Conservation (phyloP, 371 early-diverging fungal species). For the Rhizoclosmatium hyalinum region DNA sequence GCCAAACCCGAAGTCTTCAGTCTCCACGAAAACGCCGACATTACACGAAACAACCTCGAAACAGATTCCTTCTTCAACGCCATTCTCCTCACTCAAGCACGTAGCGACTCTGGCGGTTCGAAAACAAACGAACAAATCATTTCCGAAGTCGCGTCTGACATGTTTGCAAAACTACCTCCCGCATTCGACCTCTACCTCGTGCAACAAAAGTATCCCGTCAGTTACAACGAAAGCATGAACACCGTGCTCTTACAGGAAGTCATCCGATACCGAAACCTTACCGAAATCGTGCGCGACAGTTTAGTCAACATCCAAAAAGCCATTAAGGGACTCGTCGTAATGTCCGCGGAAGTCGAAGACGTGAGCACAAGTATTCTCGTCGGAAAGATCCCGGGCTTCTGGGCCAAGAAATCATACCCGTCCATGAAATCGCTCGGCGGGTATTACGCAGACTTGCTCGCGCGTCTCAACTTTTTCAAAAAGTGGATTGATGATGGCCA, state of each 20-base stretch:
- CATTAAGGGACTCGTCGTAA: slow-evolving; percentile 64
- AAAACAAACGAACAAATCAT: slow-evolving; percentile 56
- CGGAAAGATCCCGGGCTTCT: slow-evolving; percentile 56
- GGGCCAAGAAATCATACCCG: slow-evolving; percentile 60
- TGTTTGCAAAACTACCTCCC: slow-evolving; percentile 53
- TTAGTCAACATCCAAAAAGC: slow-evolving; percentile 61
- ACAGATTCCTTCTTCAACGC: slow-evolving; percentile 56
- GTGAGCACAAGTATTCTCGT: slow-evolving; percentile 54
- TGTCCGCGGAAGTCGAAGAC: slow-evolving; percentile 63
- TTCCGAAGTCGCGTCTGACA: slow-evolving; percentile 54
- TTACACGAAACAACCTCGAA: slow-evolving; percentile 60
- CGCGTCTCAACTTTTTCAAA: slow-evolving; percentile 51
- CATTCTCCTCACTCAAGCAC: slow-evolving; percentile 55
- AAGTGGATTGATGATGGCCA: slow-evolving; percentile 59
- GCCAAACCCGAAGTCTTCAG: slow-evolving; percentile 61
- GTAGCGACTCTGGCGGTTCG: slow-evolving; percentile 49
- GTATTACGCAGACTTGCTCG: slow-evolving; percentile 56
- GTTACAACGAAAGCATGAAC: slow-evolving; percentile 64
- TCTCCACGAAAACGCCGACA: slow-evolving; percentile 65
- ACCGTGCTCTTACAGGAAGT: slow-evolving; percentile 62
- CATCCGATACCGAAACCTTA: slow-evolving; percentile 55
- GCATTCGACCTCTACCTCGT: slow-evolving; percentile 48
- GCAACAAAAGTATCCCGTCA: slow-evolving; percentile 54
- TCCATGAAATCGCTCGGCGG: slow-evolving; percentile 60
- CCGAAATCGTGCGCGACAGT: slow-evolving; percentile 56